These are phyloP conservation scores for Bruguiera parviflora DNA, from an alignment of 345 rosid genomes.

Conservation along the genomic window DNA sequence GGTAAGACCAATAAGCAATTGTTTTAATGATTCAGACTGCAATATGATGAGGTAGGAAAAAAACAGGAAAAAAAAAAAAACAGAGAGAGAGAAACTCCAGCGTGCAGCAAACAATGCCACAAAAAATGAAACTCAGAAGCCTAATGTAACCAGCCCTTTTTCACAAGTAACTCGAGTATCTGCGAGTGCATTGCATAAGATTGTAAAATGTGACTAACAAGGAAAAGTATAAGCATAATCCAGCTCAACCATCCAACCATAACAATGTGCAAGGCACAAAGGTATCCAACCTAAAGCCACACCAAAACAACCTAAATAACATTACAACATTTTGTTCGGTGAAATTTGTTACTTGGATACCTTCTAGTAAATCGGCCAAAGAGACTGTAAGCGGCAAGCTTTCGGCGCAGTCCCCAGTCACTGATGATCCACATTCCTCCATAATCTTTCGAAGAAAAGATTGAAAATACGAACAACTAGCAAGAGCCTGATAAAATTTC, in stretches of 20 bases:
- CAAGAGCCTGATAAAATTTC: constrained; percentile 58
- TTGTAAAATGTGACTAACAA: not conserved
- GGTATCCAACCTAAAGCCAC: not conserved
- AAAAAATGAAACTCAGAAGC: not conserved
- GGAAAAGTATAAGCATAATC: not conserved
- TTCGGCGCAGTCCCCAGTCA: constrained; percentile 33
- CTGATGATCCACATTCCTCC: constrained; percentile 40
- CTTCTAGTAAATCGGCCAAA: constrained; percentile 57
- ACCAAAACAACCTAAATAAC: not conserved
- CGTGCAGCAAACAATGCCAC: not conserved
- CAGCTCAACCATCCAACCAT: not conserved
- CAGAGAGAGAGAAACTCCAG: not conserved
- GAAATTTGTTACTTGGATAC: constrained; percentile 22
- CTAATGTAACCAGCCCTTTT: not conserved
- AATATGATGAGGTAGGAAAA: not conserved
- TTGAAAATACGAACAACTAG: constrained; percentile 63
- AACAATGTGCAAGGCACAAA: not conserved
- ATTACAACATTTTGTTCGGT: no score
- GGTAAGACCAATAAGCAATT: not conserved
- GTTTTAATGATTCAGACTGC: not conserved
- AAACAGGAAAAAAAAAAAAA: no score
- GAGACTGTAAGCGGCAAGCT: constrained; percentile 59
- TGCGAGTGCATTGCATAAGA: not conserved
- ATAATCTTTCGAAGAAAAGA: constrained; percentile 53
- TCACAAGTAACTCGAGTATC: not conserved